Base-by-base conservation (phyloP, 805 yeast genomes). In the Candida khao-thaluensis region DNA sequence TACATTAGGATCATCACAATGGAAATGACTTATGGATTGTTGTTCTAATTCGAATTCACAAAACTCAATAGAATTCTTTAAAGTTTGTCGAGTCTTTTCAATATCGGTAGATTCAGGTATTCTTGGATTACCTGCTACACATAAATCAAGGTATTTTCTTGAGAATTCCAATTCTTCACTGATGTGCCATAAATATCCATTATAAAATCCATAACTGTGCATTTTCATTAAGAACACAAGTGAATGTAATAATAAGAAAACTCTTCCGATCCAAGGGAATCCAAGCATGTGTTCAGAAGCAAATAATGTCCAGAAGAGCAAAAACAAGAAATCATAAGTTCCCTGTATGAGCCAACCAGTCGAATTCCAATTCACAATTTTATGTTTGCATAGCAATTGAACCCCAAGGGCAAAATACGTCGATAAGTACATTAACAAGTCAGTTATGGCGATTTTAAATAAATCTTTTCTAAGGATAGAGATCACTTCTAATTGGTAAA, bases 181-280 rank as follows among this genome's bases (percentile, higher is more conserved):
- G 30, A 82, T 76, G 23, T 59, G 64, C 89, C 95, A 86, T 43
- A 93, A 64, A 57, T 91, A 88, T 0, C 98, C 99, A 55, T 90
- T 90, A 65, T 81, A 93, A 54, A 85, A 89, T 2, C 87, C 87
- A 57, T 82, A 93, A 2, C 98, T 89, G 59, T 93, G 98, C 79
- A 84, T 83, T 58, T 93, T 93, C 99, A 93, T 93, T 50, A 95
- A 57, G 48, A 89, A 68, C 2, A 93, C 98, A 35, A 88, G 68
- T 8, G 89, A 78, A 57, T 93, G 99, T 37, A 93, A 66, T 43
- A 87, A 76, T 45, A 93, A 63, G 53, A 87, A 93, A 30, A 90
- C 90, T 54, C 81, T 81, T 2, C 88, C 95, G 35, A 90, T 85
- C 99, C 99, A 93, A 9, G 95, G 88, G 52, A 75, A 85, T 28